Base-by-base conservation (phyloP, 192 early-diverging fungal genomes). In the Coemansia sp. region DNA sequence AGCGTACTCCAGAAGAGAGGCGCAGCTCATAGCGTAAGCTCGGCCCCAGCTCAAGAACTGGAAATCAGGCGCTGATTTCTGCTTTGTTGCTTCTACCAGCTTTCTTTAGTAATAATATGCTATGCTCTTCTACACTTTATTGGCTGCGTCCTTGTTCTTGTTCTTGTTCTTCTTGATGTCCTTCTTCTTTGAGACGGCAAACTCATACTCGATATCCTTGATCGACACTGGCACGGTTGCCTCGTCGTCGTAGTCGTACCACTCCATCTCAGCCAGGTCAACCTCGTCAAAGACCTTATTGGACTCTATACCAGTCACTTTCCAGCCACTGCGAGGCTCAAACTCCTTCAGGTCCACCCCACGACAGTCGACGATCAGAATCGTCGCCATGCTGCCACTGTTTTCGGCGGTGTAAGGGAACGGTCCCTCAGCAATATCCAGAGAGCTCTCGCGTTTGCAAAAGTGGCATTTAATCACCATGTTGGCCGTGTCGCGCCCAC, bases 401-500 rank as follows among this genome's bases (percentile, higher is more conserved):
- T 87, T 77, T 43, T 90, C 89, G 21, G 68, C 75, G 3, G 69
- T 73, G 64, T 76, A 84, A 5, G 68, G 46, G 7, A 30, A 35
- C 4, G 74, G 70, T 0, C 39, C 52, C 9, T 61, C 50, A 11
- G 65, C 60, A 33, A 73, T 86, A 84, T 85, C 84, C 28, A 87
- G 86, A 32, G 87, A 90, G 55, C 84, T 78, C 70, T 92, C 90
- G 49, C 90, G 88, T 69, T 89, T 91, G 81, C 93, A 96, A 69
- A 93, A 93, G 84, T 96, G 94, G 89, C 94, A 98, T 43, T 77
- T 75, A 92, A 98, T 95, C 37, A 93, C 89, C 43, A 96, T 73
- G 74, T 96, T 96, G 39, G 95, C 93, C 14, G 85, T 84, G 33
- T 93, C 93, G 68, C 92, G 84, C 63, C 88, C 89, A 53, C 91